A percentile compares a stretch with the other conserved stretches of the same genome.
Evolutionary conservation across 495 filamentous ascomycete genomes (phyloP).

Genomic region (Penicillium coprophilum): DNA sequence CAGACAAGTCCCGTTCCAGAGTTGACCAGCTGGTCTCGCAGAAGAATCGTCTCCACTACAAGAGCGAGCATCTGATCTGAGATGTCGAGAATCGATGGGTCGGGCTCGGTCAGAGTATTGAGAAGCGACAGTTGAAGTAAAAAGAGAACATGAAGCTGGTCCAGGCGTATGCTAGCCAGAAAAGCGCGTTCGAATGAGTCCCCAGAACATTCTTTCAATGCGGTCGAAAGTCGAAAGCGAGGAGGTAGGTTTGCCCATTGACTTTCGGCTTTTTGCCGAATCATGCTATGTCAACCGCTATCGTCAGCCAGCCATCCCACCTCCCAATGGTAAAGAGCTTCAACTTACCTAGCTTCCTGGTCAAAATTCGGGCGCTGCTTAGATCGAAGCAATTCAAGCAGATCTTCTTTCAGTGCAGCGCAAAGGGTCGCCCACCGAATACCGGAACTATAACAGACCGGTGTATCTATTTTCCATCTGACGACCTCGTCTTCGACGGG

Average conservation of each 20-base stretch:
- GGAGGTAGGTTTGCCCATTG: constrained; percentile 30
- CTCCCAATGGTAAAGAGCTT: neutral
- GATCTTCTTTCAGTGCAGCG: constrained; percentile 40
- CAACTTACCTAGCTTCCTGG: constrained; percentile 22
- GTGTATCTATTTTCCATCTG: constrained; percentile 2
- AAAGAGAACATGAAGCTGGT: constrained; percentile 42
- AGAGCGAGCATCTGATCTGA: constrained; percentile 38
- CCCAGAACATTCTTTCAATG: constrained; percentile 26
- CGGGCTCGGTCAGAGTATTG: constrained; percentile 32
- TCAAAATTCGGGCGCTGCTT: constrained; percentile 23
- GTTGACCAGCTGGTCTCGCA: constrained; percentile 39
- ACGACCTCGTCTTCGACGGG: constrained; percentile 9
- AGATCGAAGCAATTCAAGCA: constrained; percentile 38
- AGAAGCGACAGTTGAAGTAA: constrained; percentile 33
- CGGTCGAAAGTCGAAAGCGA: constrained; percentile 26
- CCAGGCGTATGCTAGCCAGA: constrained; percentile 36
- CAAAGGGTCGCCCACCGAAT: constrained; percentile 42
- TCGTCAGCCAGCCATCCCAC: too few relatives aligned
- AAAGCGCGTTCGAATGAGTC: constrained; percentile 36
- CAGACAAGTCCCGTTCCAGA: constrained; percentile 41
- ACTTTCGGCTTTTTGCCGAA: constrained; percentile 25
- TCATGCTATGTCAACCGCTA: constrained; percentile 13
- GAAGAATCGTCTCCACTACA: constrained; percentile 37
- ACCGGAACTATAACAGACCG: constrained; percentile 31
- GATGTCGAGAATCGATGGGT: constrained; percentile 30